Evolutionary conservation across 805 yeast species (phyloP).

Genomic region (Cyberlindnera nakhonratchasimensis): DNA sequence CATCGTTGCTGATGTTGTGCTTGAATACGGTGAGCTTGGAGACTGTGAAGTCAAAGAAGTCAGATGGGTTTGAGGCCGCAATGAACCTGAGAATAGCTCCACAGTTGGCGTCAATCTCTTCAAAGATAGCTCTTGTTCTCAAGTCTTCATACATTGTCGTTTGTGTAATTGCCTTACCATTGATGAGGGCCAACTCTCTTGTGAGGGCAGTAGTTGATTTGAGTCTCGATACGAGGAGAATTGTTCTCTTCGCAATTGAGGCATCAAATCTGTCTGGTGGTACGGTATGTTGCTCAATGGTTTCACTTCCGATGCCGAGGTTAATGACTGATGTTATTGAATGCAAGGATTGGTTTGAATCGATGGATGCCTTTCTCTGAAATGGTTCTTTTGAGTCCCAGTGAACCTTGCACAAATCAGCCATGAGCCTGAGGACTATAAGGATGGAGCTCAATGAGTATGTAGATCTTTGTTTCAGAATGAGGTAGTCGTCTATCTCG

Average conservation of each 20-base stretch:
- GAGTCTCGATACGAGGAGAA: constrained; percentile 29
- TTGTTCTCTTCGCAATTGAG: constrained; percentile 27
- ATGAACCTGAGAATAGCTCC: constrained; percentile 42
- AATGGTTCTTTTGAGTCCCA: constrained; percentile 36
- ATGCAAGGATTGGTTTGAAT: constrained; percentile 20
- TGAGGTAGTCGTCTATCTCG: constrained; percentile 25
- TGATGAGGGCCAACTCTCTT: constrained; percentile 32
- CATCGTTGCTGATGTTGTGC: constrained; percentile 36
- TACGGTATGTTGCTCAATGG: constrained; percentile 32
- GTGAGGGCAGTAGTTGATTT: constrained; percentile 32
- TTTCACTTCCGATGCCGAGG: constrained; percentile 33
- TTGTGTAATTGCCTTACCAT: constrained; percentile 20
- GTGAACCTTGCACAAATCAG: constrained; percentile 37
- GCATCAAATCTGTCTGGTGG: constrained; percentile 32
- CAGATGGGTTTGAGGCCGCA: constrained; percentile 48
- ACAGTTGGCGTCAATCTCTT: constrained; percentile 36
- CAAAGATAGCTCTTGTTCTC: constrained; percentile 25
- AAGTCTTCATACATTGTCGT: constrained; percentile 21
- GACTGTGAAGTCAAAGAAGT: constrained; percentile 36
- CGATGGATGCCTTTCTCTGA: constrained; percentile 23
- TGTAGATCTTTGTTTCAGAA: constrained; percentile 28
- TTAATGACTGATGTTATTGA: constrained; percentile 23
- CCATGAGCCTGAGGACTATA: constrained; percentile 36
- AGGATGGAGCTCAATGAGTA: constrained; percentile 34
- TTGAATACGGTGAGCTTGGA: constrained; percentile 29